Evolutionary conservation across 306 rosid genomes (phyloP), one percentile per base, ranked within the genome.

Genomic region (Sicyos baderoa): DNA sequence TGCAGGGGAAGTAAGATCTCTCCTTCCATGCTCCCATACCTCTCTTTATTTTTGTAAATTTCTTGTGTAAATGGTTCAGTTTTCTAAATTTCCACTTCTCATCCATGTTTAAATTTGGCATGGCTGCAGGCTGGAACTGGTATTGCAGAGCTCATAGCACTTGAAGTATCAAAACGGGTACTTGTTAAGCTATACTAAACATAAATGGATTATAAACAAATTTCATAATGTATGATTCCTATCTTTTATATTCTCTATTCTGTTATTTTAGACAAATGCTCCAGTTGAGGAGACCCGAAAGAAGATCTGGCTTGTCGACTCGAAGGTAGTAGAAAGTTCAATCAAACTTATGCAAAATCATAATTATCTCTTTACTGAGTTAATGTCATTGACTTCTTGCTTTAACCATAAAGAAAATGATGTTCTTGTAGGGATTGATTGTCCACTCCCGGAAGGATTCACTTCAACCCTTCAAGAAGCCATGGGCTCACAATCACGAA

Each of bases 401-500:
- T 47, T 64, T 25, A 67, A 75, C 53, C 25, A 15, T 71, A 22
- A 54, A 6, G 50, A 51, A 55, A 51, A 10, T 25, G 78, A 64
- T 62, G 35, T 35, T 73, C 29, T 61, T 82, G 45, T 87, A 91
- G 97, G 97, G 97, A 76, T 82, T 91, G 55, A 85, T 91, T 76
- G 93, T 91, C 77, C 80, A 82, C 79, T 91, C 96, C 4, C 84
- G 96, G 13, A 84, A 84, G 74, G 87, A 91, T 27, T 85, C 97
- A 52, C 97, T 91, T 79, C 96, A 88, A 72, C 82, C 83, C 77
- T 91, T 91, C 73, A 91, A 91, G 96, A 76, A 88, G 82, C 93
- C 93, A 68, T 88, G 97, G 97, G 97, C 97, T 77, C 97, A 91
- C 66, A 96, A 91, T 75, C 97, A 91, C 52, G 96, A 88, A 72